phyloP scores from a whole-genome alignment of 495 filamentous ascomycete genomes.

The Penicillium crystallinum region DNA sequence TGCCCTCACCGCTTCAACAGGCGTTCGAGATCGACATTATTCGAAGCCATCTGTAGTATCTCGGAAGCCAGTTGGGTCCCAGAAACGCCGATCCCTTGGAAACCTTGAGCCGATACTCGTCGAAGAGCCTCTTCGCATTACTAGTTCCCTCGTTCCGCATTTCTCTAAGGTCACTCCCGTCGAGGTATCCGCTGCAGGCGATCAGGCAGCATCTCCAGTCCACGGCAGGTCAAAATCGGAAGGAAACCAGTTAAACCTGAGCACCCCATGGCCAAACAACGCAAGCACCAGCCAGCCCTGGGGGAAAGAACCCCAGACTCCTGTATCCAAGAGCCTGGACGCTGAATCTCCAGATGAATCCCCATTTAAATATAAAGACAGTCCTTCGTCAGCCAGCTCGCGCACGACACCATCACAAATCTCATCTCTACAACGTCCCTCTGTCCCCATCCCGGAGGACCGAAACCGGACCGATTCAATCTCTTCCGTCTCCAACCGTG shows the following conservation, averaged over 20 bases:
- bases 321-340: not conserved
- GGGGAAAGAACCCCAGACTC: conserved; percentile 6
- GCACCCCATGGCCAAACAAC: not conserved
- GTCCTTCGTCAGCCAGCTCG: conserved; percentile 16
- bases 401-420: conserved; percentile 19
- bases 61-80: conserved; percentile 41
- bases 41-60: conserved; percentile 28
- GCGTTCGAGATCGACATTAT: conserved; percentile 20
- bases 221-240: conserved; percentile 13
- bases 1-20: conserved; percentile 20
- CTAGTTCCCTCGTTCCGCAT: conserved; percentile 37
- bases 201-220: conserved; percentile 5
- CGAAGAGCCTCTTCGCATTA: conserved; percentile 15
- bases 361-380: conserved; percentile 1
- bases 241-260: conserved; percentile 7
- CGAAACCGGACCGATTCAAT: conserved; percentile 13
- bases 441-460: conserved; percentile 17
- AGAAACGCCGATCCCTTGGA: conserved; percentile 28
- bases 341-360: not conserved
- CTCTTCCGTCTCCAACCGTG: conserved; percentile 22
- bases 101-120: conserved; percentile 22
- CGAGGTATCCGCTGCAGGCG: conserved; percentile 9
- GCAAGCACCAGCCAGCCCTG: not conserved
- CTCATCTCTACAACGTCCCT: conserved; percentile 18
- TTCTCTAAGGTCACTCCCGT: conserved; percentile 29